Percentiles rank a stretch among this genome's conserved stretches.
These are phyloP conservation scores for Eragrostis nindensis DNA, from an alignment of 176 grass and related monocot genomes.

Conservation along the genomic window DNA sequence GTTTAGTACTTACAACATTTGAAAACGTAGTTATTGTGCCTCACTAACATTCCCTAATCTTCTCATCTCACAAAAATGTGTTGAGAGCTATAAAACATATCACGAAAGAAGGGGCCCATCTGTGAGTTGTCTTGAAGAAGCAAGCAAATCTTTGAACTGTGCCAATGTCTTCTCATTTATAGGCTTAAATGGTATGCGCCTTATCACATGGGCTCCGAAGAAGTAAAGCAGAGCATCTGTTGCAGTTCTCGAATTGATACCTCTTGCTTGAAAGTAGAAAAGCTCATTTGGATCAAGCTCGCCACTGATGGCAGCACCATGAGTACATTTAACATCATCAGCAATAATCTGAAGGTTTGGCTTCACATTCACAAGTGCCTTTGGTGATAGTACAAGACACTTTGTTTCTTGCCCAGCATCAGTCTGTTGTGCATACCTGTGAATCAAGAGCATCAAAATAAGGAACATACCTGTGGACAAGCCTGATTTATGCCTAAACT, in stretches of 20 bases:
- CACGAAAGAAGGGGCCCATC: background rate
- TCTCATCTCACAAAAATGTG: constrained; percentile 28
- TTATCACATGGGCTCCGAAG: constrained; percentile 83
- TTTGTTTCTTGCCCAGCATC: constrained; percentile 89
- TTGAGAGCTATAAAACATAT: background rate
- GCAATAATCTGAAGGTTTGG: constrained; percentile 99
- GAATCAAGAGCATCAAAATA: constrained; percentile 11
- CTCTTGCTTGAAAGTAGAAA: constrained; percentile 86
- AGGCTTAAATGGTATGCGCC: constrained; percentile 70
- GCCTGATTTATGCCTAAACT: background rate
- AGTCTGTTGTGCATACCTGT: constrained; percentile 79
- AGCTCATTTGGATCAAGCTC: constrained; percentile 81
- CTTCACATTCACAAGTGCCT: constrained; percentile 83
- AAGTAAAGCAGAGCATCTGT: constrained; percentile 79
- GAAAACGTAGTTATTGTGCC: background rate
- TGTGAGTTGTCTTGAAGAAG: constrained; percentile 30
- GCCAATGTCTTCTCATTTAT: constrained; percentile 51
- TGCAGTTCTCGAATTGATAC: constrained; percentile 67
- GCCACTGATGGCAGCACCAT: constrained; percentile 94
- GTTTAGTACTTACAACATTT: background rate
- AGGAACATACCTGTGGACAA: background rate
- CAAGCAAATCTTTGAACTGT: constrained; percentile 63
- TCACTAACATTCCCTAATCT: background rate
- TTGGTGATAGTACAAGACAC: constrained; percentile 82
- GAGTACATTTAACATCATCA: constrained; percentile 93